phyloP scores from a whole-genome alignment of 768 basidiomycete genomes.

The Rhodotorula graminis region DNA sequence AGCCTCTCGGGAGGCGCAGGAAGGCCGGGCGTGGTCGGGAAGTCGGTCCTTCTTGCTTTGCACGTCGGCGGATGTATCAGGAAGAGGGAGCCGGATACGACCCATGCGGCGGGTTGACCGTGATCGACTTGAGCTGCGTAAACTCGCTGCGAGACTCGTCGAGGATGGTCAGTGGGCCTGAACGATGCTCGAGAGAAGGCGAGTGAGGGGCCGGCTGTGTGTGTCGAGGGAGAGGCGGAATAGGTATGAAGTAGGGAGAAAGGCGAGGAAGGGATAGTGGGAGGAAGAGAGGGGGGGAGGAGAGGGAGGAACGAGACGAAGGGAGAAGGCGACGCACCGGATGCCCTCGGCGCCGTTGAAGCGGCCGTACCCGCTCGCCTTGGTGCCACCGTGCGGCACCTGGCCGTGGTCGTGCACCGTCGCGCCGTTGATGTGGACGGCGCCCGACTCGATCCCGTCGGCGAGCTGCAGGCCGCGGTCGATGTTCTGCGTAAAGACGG shows the following conservation, averaged over 20 bases:
- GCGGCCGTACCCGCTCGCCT: constrained; percentile 44
- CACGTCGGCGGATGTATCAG: background rate
- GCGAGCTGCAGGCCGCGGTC: constrained; percentile 43
- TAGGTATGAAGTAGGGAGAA: fast-evolving
- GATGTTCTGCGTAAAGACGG: constrained; percentile 45
- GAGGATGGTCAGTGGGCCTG: no score
- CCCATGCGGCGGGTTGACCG: constrained; percentile 25
- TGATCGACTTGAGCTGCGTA: constrained; percentile 15
- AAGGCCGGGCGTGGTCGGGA: no score
- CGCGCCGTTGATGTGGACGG: constrained; percentile 40
- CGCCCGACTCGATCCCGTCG: constrained; percentile 43
- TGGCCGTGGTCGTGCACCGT: background rate
- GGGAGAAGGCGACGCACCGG: constrained; percentile 37
- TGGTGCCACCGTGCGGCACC: background rate
- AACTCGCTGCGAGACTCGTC: background rate
- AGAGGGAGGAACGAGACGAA: background rate
- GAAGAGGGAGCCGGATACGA: constrained; percentile 6
- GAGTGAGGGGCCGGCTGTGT: no score
- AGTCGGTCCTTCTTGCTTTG: no score
- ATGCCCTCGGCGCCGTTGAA: constrained; percentile 45
- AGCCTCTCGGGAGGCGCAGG: no score
- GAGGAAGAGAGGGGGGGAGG: no score
- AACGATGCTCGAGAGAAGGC: no score
- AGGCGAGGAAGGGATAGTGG: background rate
- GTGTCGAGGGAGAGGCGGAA: no score